phyloP scores from a whole-genome alignment of 2,329 filamentous ascomycete genomes.

The Xylariaceae sp. region DNA sequence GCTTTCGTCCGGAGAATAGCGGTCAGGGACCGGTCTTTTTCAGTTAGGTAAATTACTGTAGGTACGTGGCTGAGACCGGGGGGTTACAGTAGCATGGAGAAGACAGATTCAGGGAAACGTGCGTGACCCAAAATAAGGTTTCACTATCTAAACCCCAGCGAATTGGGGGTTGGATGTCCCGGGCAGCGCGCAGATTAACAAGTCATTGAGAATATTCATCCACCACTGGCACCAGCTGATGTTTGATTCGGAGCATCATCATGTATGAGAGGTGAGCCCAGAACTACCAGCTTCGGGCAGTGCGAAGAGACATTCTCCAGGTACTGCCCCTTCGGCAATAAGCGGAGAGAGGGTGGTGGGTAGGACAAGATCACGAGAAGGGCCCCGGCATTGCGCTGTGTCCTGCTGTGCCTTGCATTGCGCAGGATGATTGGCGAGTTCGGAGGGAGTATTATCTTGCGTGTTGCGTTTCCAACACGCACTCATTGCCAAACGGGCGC shows the following conservation, averaged over 20 bases:
- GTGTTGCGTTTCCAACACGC: too few species aligned
- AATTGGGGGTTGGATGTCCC: not conserved
- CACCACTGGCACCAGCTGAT: too few species aligned
- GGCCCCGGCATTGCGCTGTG: constrained; percentile 15
- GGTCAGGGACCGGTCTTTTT: constrained; percentile 2
- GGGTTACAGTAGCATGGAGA: not conserved
- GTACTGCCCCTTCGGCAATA: too few species aligned
- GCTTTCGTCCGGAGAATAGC: constrained; percentile 4
- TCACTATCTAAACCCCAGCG: not conserved
- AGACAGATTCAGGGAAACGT: not conserved
- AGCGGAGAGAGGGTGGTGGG: constrained; percentile 7
- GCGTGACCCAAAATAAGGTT: not conserved
- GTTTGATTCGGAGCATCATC: too few species aligned
- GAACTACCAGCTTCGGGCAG: too few species aligned
- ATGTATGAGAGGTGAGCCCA: too few species aligned
- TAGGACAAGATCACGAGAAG: constrained; percentile 15
- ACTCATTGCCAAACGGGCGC: too few species aligned
- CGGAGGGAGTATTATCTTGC: constrained; percentile 6
- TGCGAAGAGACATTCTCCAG: too few species aligned
- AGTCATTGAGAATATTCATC: too few species aligned
- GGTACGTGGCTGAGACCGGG: constrained; percentile 5
- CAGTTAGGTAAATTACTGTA: too few species aligned
- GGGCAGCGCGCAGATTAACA: too few species aligned
- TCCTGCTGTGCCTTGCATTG: constrained; percentile 20
- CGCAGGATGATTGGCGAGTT: constrained; percentile 18